Evolutionary conservation across 2,329 filamentous ascomycete genomes (phyloP).

Genomic region (Aureobasidium zeae): DNA sequence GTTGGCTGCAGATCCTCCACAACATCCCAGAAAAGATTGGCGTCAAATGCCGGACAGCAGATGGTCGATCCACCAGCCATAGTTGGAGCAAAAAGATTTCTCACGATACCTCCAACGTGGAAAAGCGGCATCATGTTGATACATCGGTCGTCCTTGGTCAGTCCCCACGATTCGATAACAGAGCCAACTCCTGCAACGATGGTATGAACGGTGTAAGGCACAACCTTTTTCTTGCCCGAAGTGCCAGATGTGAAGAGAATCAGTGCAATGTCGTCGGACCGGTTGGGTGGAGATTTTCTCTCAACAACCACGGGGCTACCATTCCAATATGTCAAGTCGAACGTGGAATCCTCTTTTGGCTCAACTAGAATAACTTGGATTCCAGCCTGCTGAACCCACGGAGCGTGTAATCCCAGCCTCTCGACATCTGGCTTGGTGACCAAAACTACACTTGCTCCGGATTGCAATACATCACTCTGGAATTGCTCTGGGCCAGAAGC

Average conservation of each 20-base stretch:
- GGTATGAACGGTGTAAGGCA: constrained; percentile 44
- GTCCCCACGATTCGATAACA: constrained; percentile 46
- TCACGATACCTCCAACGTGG: constrained; percentile 44
- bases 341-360: constrained; percentile 30
- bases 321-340: constrained; percentile 15
- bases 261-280: constrained; percentile 40
- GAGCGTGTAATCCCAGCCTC: constrained; percentile 32
- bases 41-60: constrained; percentile 47
- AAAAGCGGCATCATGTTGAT: constrained; percentile 53
- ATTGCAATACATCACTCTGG: constrained; percentile 41
- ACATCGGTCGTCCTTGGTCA: constrained; percentile 41
- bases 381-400: constrained; percentile 27
- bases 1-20: constrained; percentile 41
- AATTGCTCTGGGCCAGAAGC: constrained; percentile 41
- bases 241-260: constrained; percentile 51
- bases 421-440: constrained; percentile 35
- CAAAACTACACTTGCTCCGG: constrained; percentile 40
- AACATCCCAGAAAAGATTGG: constrained; percentile 48
- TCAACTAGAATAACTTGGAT: constrained; percentile 36
- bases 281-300: constrained; percentile 29
- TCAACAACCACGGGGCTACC: not conserved
- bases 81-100: constrained; percentile 48
- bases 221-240: constrained; percentile 50
- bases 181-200: constrained; percentile 44
- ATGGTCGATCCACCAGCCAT: constrained; percentile 47